These are phyloP conservation scores for Pichia kluyveri DNA, from an alignment of 805 yeast genomes.

Conservation along the genomic window DNA sequence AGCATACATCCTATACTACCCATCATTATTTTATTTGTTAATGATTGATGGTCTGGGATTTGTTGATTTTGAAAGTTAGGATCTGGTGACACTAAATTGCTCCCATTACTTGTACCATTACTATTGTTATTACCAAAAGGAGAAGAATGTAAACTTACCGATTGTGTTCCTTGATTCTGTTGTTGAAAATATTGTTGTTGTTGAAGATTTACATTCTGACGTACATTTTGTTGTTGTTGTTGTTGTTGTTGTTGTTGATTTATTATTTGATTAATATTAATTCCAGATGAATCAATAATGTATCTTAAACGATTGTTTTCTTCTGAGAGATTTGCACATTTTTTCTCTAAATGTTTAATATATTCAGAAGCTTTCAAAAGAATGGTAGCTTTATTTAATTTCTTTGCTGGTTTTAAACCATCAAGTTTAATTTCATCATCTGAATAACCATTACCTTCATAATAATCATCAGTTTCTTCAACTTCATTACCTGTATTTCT, in stretches of 20 bases:
- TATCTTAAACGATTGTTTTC: conserved; percentile 37
- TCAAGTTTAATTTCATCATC: conserved; percentile 52
- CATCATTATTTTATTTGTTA: conserved; percentile 41
- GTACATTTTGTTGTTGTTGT: conserved; percentile 2
- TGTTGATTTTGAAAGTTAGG: conserved; percentile 4
- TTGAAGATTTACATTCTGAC: conserved; percentile 3
- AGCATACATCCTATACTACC: conserved; percentile 60
- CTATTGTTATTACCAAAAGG: conserved; percentile 8
- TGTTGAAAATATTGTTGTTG: conserved; percentile 7
- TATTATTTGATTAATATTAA: conserved; percentile 3
- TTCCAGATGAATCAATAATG: conserved; percentile 9
- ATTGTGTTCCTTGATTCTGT: conserved; percentile 5
- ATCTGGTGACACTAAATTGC: conserved; percentile 11
- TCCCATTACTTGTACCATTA: conserved; percentile 9
- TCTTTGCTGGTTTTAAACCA: conserved; percentile 68
- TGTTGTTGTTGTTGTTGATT: background rate
- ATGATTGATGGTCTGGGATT: conserved; percentile 12
- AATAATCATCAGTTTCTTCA: conserved; percentile 37
- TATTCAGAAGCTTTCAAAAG: conserved; percentile 71
- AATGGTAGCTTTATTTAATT: conserved; percentile 70
- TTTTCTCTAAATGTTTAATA: conserved; percentile 60
- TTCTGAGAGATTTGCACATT: conserved; percentile 38
- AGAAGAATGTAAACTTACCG: conserved; percentile 11
- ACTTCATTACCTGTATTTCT: conserved; percentile 27
- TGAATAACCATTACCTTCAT: conserved; percentile 43